Base-by-base conservation (phyloP, 2,329 filamentous ascomycete genomes). In the Pestalotiopsis sp. region DNA sequence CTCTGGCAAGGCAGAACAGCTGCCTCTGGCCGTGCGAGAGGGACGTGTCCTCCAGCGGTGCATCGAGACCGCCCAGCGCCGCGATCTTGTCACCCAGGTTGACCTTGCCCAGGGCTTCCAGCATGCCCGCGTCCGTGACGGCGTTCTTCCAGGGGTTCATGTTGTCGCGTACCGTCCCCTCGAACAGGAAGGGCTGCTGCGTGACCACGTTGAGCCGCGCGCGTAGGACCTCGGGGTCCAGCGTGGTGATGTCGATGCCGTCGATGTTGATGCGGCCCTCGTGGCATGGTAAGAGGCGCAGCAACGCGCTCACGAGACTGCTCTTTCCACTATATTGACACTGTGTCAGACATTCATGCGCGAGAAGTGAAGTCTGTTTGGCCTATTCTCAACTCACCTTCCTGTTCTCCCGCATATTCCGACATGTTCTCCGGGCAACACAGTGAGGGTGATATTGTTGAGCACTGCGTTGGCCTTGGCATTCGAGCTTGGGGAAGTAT, bases 21-120 rank as follows among this genome's bases (percentile, higher is more conserved):
- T 92, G 90, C 56, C 84, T 84, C 76, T 92, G 90, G 0, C 90
- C 90, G 39, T 86, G 84, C 4, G 84, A 86, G 5, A 90, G 79
- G 64, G 82, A 80, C 6, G 85, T 81, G 2, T 82, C 78, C 23
- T 82, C 80, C 70, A 91, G 82, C 1, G 68, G 73, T 0, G 75
- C 75, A 3, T 74, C 70, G 0, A 84, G 70, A 0, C 82, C 81
- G 4, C 81, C 81, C 3, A 76, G 73, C 4, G 77, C 75, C 0
- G 73, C 62, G 0, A 83, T 73, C 13, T 81, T 77, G 0, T 66
- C 58, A 36, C 77, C 78, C 0, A 85, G 74, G 0, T 75, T 74
- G 2, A 85, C 79, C 0, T 72, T 67, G 17, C 77, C 73, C 4
- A 85, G 78, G 0, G 79, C 2, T 72, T 72, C 20, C 71, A 72